Base-by-base conservation (phyloP, 495 filamentous ascomycete genomes). In the Chaetomium fimeti region DNA sequence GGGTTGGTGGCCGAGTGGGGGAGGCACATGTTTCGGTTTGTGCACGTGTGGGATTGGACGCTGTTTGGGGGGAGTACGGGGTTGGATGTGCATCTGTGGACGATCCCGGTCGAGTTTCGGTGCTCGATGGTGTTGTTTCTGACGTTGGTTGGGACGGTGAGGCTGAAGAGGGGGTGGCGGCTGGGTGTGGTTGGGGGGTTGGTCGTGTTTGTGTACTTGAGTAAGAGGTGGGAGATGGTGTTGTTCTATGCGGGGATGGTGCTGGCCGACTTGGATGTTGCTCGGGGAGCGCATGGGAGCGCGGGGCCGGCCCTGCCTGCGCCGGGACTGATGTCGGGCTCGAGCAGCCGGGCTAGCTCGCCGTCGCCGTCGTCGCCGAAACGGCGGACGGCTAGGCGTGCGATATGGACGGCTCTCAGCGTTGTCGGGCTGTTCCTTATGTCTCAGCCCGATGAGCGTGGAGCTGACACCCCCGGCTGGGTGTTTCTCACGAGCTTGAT, bases 31-130 rank as follows among this genome's bases (percentile, higher is more conserved):
- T 72, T 67, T 29, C 49, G 69, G 16, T 76, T 81, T 47, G 61
- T 79, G 27, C 75, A 80, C 25, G 59, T 78, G 4, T 79, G 75
- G 72, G 72, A 74, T 43, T 79, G 76, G 78, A 73, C 71, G 29
- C 70, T 60, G 51, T 75, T 66, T 61, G 74, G 61, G 70, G 79
- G 67, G 73, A 83, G 66, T 69, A 83, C 70, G 71, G 74, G 65
- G 42, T 88, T 89, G 67, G 87, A 90, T 57, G 82, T 86, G 6
- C 87, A 89, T 64, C 76, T 89, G 0, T 90, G 88, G 88, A 90
- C 88, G 27, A 88, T 90, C n/a, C 87, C 88, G 0, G 81, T 89
- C 28, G 88, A 90, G 69, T 88, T 89, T 65, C 78, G 85, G 57
- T 82, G 82, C 63, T 88, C 85, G 11, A 82, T 90, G 65, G 76